Evolutionary conservation across 2,329 filamentous ascomycete species (phyloP), one percentile per base, ranked within the genome.

Genomic region (Dothideomycetidae sp.): DNA sequence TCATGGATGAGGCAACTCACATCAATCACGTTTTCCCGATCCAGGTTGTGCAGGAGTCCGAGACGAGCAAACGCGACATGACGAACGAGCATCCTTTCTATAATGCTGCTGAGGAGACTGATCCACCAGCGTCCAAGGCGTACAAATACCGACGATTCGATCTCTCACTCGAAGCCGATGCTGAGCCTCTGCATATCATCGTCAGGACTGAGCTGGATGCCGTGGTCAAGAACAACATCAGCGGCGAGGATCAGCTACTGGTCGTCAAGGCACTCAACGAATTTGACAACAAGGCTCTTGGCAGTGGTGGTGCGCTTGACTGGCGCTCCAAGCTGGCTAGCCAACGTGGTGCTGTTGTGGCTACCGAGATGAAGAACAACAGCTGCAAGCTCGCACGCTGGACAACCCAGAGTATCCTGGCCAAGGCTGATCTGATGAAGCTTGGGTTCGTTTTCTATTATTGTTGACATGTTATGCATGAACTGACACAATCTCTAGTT

Each of bases 361-460:
- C 90, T 13, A 98, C 90, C 10, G 90, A 98, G 69, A 98, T 98
- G 90, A 98, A 98, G 82, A 98, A 98, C 75, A 98, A 98, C 74
- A 85, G 78, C 56, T 93, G 84, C 80, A 98, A 98, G 71, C 78
- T 98, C 45, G 90, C 90, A 41, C 73, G 90, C 59, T 98, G 90
- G 90, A 93, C 90, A 19, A 84, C 88, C 30, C 90, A 98, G 70
- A 83, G 81, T 55, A 94, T 98, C 55, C 75, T 98, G 41, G 86
- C 88, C 58, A 86, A 86, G 66, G 86, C 90, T n/a, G 90, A 98
- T 58, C 71, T 85, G 48, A 94, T 98, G 85, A 98, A 96, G 71
- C 77, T 98, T 59, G 90, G 84, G 81, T 86, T 68, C 48, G 77
- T 69, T 10, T 29, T n/a, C n/a, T n/a, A n/a, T n/a, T n/a, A n/a